These are phyloP conservation scores for Physcia stellaris DNA, from an alignment of 495 filamentous ascomycete species.

Conservation along the genomic window DNA sequence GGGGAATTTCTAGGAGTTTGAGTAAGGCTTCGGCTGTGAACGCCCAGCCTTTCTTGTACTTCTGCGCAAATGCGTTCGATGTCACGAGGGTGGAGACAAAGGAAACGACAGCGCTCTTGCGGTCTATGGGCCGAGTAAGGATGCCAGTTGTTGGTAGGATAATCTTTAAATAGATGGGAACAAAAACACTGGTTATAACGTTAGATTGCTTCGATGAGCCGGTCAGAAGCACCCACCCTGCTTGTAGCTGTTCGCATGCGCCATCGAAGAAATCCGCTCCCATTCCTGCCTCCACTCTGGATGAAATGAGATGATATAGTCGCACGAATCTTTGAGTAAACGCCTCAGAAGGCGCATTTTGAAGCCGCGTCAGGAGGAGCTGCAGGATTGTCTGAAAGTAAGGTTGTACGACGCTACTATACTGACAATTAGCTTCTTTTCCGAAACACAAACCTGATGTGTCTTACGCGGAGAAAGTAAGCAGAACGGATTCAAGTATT, in stretches of 20 bases:
- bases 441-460: not conserved
- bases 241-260: conserved; percentile 66
- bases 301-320: conserved; percentile 83
- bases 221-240: conserved; percentile 35
- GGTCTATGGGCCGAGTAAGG: conserved; percentile 72
- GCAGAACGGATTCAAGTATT: conserved; percentile 65
- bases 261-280: conserved; percentile 82
- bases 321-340: conserved; percentile 72
- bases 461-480: conserved; percentile 54
- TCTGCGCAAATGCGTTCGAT: conserved; percentile 61
- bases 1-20: conserved; percentile 76
- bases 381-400: conserved; percentile 72
- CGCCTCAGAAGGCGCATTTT: conserved; percentile 61
- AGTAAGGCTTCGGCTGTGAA: conserved; percentile 76
- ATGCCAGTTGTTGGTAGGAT: conserved; percentile 80
- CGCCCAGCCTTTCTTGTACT: conserved; percentile 74
- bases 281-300: conserved; percentile 58
- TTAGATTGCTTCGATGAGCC: not conserved
- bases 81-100: conserved; percentile 81
- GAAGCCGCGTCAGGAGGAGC: conserved; percentile 70
- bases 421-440: conserved; percentile 16
- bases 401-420: conserved; percentile 47
- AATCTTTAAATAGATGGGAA: conserved; percentile 66
- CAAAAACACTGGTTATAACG: conserved; percentile 48
- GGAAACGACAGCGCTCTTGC: conserved; percentile 85